Percentiles rank a stretch among this genome's conserved stretches.
Conservation (phyloP, 805 yeast genomes). For the Lachancea sp. region DNA sequence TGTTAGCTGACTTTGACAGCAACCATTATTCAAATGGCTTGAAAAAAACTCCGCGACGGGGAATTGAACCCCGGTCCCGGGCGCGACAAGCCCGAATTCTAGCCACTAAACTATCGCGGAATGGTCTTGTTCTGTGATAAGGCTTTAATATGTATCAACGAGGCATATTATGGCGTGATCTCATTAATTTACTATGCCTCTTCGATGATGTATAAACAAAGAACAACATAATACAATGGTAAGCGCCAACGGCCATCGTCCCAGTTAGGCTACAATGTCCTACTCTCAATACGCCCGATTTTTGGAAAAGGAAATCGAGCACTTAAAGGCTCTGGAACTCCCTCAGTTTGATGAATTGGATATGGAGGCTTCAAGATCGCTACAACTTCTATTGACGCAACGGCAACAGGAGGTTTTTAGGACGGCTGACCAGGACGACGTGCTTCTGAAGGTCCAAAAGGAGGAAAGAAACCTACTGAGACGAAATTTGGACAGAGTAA, state of each 20-base stretch:
- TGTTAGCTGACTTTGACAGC: no score
- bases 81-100: slow-evolving; percentile 24
- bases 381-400: background rate
- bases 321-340: background rate
- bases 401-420: slow-evolving; percentile 5
- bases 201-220: no score
- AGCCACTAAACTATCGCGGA: slow-evolving; percentile 17
- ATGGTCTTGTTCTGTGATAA: no score
- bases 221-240: no score
- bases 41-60: slow-evolving; percentile 24
- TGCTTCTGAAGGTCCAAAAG: slow-evolving; percentile 16
- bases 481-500: slow-evolving; percentile 15
- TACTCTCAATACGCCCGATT: background rate
- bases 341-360: background rate
- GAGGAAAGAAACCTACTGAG: slow-evolving; percentile 16
- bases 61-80: slow-evolving; percentile 27
- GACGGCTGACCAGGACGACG: slow-evolving; percentile 14
- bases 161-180: no score
- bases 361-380: background rate
- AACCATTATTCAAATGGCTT: background rate
- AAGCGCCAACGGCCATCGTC: background rate
- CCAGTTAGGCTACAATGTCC: background rate
- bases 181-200: no score
- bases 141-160: no score
- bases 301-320: background rate